Base-by-base conservation (phyloP, 2,329 filamentous ascomycete species). In the Aspergillus pseudoviridinutans region DNA sequence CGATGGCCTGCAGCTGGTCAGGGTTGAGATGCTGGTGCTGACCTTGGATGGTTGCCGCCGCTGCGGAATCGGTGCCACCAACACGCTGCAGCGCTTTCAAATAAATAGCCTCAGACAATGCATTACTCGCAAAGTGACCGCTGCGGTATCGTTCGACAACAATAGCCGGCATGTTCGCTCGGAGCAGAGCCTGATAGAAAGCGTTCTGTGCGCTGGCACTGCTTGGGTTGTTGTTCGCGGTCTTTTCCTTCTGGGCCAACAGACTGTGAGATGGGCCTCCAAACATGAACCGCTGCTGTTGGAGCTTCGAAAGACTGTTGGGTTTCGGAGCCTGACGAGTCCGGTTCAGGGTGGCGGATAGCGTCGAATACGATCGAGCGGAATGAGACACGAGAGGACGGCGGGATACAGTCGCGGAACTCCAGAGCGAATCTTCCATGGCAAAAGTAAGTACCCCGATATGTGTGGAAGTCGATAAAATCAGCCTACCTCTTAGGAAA, bases 121-220 rank as follows among this genome's bases (percentile, higher is more conserved):
- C 74, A 71, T 93, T 97, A 22, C 85, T 86, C 10, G 92, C 92
- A 72, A 92, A 99, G 55, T 88, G 86, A 61, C 90, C 90, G 17
- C 89, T 92, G 71, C 92, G 87, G 74, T 96, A 94, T 68, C 94
- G 84, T 75, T 97, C 92, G 58, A 97, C 84, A 56, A 99, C 80
- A 61, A 99, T 96, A 53, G 92, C 88, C 20, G 93, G 91, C 89
- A 97, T 92, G 69, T 95, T 94, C 53, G 93, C 92, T 71, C 90
- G 89, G 55, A 97, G 82, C 14, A 99, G 84, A 49, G 92, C 88
- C 71, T 93, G 89, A 72, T 99, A 99, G 74, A 99, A 97, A 17
- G 90, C 88, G 72, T 93, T 94, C 74, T 99, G 94, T 22, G 92
- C 87, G 47, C 89, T 89, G 28, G 92, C 88, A 74, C 91, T 97